phyloP scores from a whole-genome alignment of 2,329 filamentous ascomycete species.

The Stachybotrys chartarum region DNA sequence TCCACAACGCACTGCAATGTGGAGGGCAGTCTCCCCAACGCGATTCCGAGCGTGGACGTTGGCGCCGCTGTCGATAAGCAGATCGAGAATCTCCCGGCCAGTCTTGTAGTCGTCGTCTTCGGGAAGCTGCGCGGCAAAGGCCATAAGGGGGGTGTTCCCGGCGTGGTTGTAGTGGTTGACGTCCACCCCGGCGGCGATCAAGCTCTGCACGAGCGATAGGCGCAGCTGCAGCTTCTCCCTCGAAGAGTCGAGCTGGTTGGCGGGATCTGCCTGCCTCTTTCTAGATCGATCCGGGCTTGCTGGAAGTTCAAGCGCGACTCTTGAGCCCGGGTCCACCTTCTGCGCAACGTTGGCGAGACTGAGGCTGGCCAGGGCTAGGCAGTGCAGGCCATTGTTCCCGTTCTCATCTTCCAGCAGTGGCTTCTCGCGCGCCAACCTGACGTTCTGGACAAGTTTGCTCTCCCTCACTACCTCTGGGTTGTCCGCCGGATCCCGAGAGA shows the following conservation, averaged over 20 bases:
- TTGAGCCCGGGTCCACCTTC: conserved; percentile 9
- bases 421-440: conserved; percentile 8
- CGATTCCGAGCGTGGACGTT: conserved; percentile 44
- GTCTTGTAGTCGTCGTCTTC: conserved; percentile 43
- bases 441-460: conserved; percentile 13
- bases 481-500: conserved; percentile 2
- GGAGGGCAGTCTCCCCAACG: conserved; percentile 46
- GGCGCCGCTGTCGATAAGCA: conserved; percentile 34
- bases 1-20: conserved; percentile 45
- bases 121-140: conserved; percentile 42
- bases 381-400: conserved; percentile 51
- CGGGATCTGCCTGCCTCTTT: conserved; percentile 15
- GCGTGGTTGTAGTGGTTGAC: conserved; percentile 44
- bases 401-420: conserved; percentile 21
- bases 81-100: conserved; percentile 36
- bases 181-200: conserved; percentile 33
- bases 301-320: background rate
- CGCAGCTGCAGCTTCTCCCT: conserved; percentile 20
- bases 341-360: conserved; percentile 28
- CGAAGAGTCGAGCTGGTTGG: conserved; percentile 24
- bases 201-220: conserved; percentile 12
- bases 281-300: background rate
- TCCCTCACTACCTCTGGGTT: conserved; percentile 8
- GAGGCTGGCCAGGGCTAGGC: conserved; percentile 47
- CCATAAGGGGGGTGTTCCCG: conserved; percentile 49